Evolutionary conservation across 192 early-diverging fungal species (phyloP).

Genomic region (Coemansia sp.): DNA sequence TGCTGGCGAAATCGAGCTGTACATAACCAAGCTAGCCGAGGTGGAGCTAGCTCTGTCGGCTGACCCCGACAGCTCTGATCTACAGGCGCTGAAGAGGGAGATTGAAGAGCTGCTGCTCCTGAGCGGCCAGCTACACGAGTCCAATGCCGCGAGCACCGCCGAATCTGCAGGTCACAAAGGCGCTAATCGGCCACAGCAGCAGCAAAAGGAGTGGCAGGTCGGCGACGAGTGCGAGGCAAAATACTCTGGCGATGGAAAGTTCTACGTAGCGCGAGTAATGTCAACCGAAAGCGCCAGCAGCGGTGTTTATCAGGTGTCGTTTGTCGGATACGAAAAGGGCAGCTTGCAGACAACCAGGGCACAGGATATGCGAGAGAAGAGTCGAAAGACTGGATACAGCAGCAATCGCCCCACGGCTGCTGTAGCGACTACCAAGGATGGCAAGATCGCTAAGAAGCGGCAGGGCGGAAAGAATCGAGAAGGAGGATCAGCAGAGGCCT

Average conservation of each 20-base stretch:
- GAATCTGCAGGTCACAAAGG: constrained; percentile 1
- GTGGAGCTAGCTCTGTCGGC: constrained; percentile 45
- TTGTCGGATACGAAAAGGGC: constrained; percentile 31
- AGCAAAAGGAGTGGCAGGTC: constrained; percentile 12
- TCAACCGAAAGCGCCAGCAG: constrained; percentile 7
- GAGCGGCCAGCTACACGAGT: constrained; percentile 18
- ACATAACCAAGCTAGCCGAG: constrained; percentile 34
- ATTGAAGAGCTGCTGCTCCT: constrained; percentile 36
- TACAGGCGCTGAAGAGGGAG: constrained; percentile 38
- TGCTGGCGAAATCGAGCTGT: constrained; percentile 34
- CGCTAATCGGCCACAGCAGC: not conserved
- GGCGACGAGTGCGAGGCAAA: constrained; percentile 29
- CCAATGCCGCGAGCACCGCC: not conserved
- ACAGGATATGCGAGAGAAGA: constrained; percentile 15
- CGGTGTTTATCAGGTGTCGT: constrained; percentile 15
- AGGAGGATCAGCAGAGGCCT: constrained; percentile 4
- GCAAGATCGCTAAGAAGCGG: constrained; percentile 17
- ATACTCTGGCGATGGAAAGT: constrained; percentile 16
- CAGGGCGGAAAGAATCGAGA: constrained; percentile 11
- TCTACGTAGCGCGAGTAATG: constrained; percentile 21
- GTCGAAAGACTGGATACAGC: not conserved
- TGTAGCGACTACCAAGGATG: not conserved
- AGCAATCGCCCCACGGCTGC: not conserved
- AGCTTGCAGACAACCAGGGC: constrained; percentile 21
- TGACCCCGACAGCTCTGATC: constrained; percentile 39